Base-by-base conservation (phyloP, 768 basidiomycete genomes). In the Tubosaeta sp. region DNA sequence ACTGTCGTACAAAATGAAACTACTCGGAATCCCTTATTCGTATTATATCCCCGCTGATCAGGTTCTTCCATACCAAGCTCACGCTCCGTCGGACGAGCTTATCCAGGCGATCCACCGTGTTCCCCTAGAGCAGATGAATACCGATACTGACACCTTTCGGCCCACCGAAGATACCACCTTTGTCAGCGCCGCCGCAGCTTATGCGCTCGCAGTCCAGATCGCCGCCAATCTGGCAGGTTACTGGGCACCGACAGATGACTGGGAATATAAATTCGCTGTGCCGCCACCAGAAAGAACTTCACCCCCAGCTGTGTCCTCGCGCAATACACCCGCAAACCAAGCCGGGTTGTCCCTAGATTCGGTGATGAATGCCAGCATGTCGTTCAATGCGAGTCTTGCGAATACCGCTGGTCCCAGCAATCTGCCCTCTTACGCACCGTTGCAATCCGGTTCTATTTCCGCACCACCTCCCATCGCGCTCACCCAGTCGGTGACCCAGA, bases 241-340 rank as follows among this genome's bases (percentile, higher is more conserved):
- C 56, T 93, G 88, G 86, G 76, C 79, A 31, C 75, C 86, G 1
- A 85, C 86, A 5, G 88, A 90, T 51, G 82, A 87, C 46, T 89
- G 81, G 78, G 79, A 82, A 24, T 81, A 80, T 55, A 78, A 76
- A 50, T 78, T 80, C 57, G 63, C 71, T 8, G 54, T 79, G 39
- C 73, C 76, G 0, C 66, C 66, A 6, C 40, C 53, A 24, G 44
- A 18, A n/a, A 30, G 59, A 19, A 46, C 61, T 16, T 46, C 57
- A 3, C 46, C 60, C 34, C 44, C 42, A 22, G 43, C 22, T 9
- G 19, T 45, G 3, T 21, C 14, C 4, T 18, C 42, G 27, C 44
- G 32, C 19, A n/a, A 22, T 10, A 24, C 16, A 10, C 56, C 51
- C 29, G 30, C 18, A 24, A 12, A 42, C 11, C 66, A 61, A 24